These are phyloP conservation scores for Fusarium floridanum DNA, from an alignment of 2,329 filamentous ascomycete genomes.

Conservation along the genomic window DNA sequence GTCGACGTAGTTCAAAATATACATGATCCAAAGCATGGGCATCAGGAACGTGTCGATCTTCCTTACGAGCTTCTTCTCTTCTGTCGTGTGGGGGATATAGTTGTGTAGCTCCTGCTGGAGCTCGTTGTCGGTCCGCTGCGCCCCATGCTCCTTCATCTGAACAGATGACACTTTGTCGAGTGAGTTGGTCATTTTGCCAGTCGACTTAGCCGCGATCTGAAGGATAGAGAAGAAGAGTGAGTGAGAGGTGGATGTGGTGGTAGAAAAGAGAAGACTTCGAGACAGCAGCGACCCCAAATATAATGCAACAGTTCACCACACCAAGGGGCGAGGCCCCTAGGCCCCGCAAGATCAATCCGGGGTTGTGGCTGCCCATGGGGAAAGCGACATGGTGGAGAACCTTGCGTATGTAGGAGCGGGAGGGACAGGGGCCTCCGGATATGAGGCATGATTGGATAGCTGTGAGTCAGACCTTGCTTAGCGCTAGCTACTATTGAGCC, in stretches of 20 bases:
- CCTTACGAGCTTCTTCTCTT: not conserved
- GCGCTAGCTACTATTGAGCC: too few species aligned
- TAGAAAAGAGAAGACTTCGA: not conserved
- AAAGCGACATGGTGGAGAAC: not conserved
- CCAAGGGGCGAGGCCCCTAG: not conserved
- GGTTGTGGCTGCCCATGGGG: not conserved
- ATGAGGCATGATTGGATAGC: not conserved
- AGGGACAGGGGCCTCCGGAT: not conserved
- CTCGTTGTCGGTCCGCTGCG: not conserved
- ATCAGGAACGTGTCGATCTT: not conserved
- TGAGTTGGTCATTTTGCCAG: not conserved
- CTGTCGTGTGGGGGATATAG: not conserved
- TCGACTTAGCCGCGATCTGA: not conserved
- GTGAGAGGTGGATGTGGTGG: not conserved
- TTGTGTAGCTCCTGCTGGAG: not conserved
- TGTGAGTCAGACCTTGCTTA: not conserved
- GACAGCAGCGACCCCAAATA: not conserved
- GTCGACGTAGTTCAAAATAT: not conserved
- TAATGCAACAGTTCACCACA: not conserved
- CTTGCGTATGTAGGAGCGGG: too few species aligned
- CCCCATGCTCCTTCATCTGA: not conserved
- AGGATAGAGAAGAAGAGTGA: not conserved
- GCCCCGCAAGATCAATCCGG: not conserved
- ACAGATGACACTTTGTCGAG: not conserved
- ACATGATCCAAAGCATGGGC: not conserved